A percentile compares a stretch with the other conserved stretches of the same genome.
Conservation (phyloP, 2,329 filamentous ascomycete species). For the Fusarium bulbicola region DNA sequence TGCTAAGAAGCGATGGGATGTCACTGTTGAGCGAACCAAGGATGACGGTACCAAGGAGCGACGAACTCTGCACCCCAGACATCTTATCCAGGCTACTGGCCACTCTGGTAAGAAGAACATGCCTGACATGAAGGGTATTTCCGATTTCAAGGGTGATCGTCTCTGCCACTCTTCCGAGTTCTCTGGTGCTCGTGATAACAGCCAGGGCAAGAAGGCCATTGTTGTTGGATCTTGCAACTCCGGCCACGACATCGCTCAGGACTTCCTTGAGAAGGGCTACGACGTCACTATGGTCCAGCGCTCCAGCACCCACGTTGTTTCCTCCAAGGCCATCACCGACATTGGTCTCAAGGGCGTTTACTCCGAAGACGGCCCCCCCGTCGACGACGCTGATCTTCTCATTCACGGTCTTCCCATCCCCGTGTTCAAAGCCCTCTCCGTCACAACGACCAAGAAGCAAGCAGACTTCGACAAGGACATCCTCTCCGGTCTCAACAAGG, state of each 20-base stretch:
- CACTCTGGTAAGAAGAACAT: constrained; percentile 73
- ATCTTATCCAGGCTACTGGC: constrained; percentile 74
- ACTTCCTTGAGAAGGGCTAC: constrained; percentile 72
- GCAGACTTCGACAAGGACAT: constrained; percentile 50
- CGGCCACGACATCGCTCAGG: constrained; percentile 74
- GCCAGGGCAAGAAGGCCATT: constrained; percentile 66
- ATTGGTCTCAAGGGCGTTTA: constrained; percentile 63
- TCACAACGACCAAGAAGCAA: constrained; percentile 50
- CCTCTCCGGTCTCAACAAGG: constrained; percentile 58
- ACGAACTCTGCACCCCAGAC: constrained; percentile 67
- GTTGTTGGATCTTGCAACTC: constrained; percentile 76
- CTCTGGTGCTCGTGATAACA: constrained; percentile 57
- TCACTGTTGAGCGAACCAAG: constrained; percentile 61
- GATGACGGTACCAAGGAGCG: constrained; percentile 58
- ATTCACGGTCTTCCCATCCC: constrained; percentile 66
- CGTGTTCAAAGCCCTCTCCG: constrained; percentile 68
- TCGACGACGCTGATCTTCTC: constrained; percentile 72
- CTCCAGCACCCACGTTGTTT: constrained; percentile 70
- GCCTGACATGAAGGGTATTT: constrained; percentile 65
- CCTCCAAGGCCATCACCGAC: constrained; percentile 61
- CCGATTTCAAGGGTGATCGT: constrained; percentile 65
- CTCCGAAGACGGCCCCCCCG: constrained; percentile 62
- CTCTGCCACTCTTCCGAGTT: constrained; percentile 72
- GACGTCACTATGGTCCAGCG: constrained; percentile 76
- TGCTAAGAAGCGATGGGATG: constrained; percentile 60